Percentiles rank a stretch among this genome's conserved stretches.
These are phyloP conservation scores for Phoma sp. DNA, from an alignment of 2,329 filamentous ascomycete genomes.

Conservation along the genomic window DNA sequence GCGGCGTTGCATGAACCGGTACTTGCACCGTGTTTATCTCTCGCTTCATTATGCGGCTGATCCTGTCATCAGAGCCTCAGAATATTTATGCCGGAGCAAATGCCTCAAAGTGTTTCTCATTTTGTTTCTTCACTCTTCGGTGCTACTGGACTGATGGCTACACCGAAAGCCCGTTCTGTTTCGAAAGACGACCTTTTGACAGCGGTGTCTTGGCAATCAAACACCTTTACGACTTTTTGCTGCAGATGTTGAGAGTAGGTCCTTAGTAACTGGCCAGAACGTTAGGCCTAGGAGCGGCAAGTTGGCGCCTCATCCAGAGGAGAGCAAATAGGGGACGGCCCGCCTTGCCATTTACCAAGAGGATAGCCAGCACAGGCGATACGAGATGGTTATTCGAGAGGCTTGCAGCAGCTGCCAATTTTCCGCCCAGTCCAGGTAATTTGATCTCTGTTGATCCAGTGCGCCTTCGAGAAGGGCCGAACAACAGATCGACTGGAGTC, in stretches of 20 bases:
- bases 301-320: no score
- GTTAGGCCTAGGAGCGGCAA: no score
- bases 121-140: slow-evolving; percentile 8
- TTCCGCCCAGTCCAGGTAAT: not conserved
- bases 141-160: not conserved
- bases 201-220: not conserved
- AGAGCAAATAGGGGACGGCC: no score
- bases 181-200: not conserved
- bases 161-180: not conserved
- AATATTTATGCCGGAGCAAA: slow-evolving; percentile 9
- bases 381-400: no score
- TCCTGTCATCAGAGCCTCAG: slow-evolving; percentile 5
- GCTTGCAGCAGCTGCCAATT: not conserved
- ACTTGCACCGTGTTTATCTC: not conserved
- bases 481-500: not conserved
- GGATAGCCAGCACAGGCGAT: no score
- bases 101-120: slow-evolving; percentile 13
- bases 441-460: not conserved
- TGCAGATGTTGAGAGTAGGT: no score
- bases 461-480: not conserved
- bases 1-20: not conserved
- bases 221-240: not conserved
- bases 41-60: not conserved
- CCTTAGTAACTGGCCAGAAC: no score
- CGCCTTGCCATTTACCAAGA: no score